These are phyloP conservation scores for Novakomyces olei DNA, from an alignment of 805 yeast species.

Conservation along the genomic window DNA sequence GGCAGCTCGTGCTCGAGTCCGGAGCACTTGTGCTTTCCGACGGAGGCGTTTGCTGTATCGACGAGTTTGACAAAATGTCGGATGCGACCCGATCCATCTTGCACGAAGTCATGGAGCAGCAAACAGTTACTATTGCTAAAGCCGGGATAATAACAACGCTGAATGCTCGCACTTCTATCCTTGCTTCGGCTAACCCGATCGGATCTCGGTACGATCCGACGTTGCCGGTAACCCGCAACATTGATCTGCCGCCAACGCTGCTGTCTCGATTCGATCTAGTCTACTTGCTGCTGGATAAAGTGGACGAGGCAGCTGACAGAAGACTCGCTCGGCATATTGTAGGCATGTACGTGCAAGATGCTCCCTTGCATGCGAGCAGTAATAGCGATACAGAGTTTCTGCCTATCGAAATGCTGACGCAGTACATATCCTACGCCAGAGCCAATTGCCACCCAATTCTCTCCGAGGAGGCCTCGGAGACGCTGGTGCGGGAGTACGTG, in stretches of 20 bases:
- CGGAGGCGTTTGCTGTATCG: slow-evolving; percentile 97
- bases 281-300: slow-evolving; percentile 75
- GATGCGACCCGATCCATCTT: slow-evolving; percentile 84
- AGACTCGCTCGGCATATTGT: slow-evolving; percentile 79
- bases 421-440: slow-evolving; percentile 85
- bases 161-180: slow-evolving; percentile 85
- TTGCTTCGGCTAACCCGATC: slow-evolving; percentile 94
- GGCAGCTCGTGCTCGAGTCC: slow-evolving; percentile 76
- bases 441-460: slow-evolving; percentile 62
- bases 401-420: slow-evolving; percentile 70
- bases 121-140: slow-evolving; percentile 91
- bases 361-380: slow-evolving; percentile 45
- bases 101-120: slow-evolving; percentile 99
- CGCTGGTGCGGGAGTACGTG: slow-evolving; percentile 69
- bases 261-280: slow-evolving; percentile 89
- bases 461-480: slow-evolving; percentile 59
- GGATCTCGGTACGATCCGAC: slow-evolving; percentile 90
- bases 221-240: slow-evolving; percentile 81
- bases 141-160: slow-evolving; percentile 95
- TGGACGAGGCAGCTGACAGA: slow-evolving; percentile 66
- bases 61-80: slow-evolving; percentile 94
- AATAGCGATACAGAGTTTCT: slow-evolving; percentile 34
- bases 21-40: slow-evolving; percentile 94
- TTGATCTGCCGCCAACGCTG: slow-evolving; percentile 90
- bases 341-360: slow-evolving; percentile 73